Evolutionary conservation across 2,329 filamentous ascomycete genomes (phyloP).

Genomic region (Fusarium acutatum): DNA sequence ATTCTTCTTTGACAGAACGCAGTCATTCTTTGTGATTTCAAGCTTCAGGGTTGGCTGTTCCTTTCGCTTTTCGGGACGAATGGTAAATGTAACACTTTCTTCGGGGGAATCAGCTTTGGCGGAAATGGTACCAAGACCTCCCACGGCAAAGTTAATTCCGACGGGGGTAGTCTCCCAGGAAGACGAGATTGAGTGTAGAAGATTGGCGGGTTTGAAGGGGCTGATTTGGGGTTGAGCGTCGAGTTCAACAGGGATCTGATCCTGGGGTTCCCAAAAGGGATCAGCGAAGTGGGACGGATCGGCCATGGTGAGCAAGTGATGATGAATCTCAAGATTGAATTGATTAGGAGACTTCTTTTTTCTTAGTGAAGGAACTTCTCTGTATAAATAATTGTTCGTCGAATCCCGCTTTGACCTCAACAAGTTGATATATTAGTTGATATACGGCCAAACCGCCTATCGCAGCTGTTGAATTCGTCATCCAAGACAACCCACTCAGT

Average conservation of each 20-base stretch:
- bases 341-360: fast-evolving
- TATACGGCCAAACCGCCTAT: background rate
- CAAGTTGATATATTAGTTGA: background rate
- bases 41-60: background rate
- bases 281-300: background rate
- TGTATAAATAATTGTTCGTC: background rate
- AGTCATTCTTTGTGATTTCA: background rate
- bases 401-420: background rate
- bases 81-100: background rate
- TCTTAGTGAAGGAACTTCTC: fast-evolving
- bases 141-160: background rate
- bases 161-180: background rate
- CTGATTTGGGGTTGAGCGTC: background rate
- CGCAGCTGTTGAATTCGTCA: background rate
- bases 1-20: background rate
- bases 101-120: background rate
- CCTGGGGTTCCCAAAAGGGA: background rate
- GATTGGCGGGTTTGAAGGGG: background rate
- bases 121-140: background rate
- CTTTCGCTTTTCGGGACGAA: background rate
- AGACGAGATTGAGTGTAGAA: background rate
- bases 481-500: background rate
- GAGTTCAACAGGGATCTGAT: background rate
- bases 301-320: background rate
- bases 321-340: background rate